A percentile compares a stretch with the other conserved stretches of the same genome.
Conservation (phyloP, 768 basidiomycete species). For the Leccinellum luteum region DNA sequence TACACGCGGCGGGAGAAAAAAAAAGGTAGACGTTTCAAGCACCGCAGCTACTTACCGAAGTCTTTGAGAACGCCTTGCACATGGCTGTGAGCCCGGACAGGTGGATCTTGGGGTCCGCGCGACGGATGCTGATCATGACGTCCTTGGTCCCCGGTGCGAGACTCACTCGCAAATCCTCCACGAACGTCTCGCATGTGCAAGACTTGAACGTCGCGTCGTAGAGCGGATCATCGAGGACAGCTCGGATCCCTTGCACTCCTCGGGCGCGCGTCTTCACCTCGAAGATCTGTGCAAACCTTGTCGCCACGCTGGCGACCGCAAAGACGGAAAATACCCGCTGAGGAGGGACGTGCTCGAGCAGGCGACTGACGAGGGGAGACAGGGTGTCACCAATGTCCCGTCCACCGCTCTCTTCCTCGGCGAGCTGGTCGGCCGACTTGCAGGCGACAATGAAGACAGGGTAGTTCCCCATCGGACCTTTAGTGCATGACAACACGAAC, state of each 20-base stretch:
- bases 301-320: conserved; percentile 46
- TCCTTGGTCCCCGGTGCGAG: conserved; percentile 1
- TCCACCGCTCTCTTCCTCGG: conserved; percentile 9
- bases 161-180: conserved; percentile 1
- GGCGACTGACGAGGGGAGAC: conserved; percentile 6
- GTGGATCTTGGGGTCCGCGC: conserved; percentile 32
- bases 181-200: conserved; percentile 47
- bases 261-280: conserved; percentile 34
- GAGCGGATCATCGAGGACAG: conserved; percentile 41
- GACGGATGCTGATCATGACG: conserved; percentile 30
- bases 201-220: conserved; percentile 61
- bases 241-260: conserved; percentile 19
- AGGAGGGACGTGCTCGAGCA: conserved; percentile 13
- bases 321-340: conserved; percentile 53
- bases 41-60: conserved; percentile 48
- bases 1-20: background rate
- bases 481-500: conserved; percentile 55
- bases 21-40: background rate
- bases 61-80: conserved; percentile 54
- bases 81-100: conserved; percentile 38
- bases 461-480: conserved; percentile 54
- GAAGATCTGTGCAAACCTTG: conserved; percentile 44
- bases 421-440: conserved; percentile 14
- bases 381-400: conserved; percentile 6
- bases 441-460: conserved; percentile 44